Evolutionary conservation across 2,329 filamentous ascomycete genomes (phyloP).

Genomic region (Orbilia brochopaga): DNA sequence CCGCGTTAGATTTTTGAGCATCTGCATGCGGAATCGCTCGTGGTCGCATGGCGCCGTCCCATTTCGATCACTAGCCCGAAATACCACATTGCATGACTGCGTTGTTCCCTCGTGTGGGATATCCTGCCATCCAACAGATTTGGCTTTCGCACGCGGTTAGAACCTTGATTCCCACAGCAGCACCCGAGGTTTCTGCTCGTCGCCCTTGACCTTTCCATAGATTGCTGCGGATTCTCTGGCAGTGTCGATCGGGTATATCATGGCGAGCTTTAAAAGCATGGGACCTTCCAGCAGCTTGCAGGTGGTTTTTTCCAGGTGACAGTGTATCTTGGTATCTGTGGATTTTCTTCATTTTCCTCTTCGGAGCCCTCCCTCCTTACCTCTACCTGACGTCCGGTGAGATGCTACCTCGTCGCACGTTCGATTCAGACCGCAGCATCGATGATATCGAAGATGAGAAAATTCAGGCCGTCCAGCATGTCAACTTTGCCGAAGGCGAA

Average conservation of each 20-base stretch:
- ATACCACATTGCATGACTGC: conserved; percentile 47
- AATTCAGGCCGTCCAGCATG: conserved; percentile 27
- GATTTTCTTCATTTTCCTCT: conserved; percentile 3
- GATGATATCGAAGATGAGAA: conserved; percentile 47
- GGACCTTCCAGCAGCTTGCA: conserved; percentile 17
- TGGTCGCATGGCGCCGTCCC: conserved; percentile 40
- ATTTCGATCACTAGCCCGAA: conserved; percentile 23
- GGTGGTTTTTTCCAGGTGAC: background rate
- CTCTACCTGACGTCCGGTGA: conserved; percentile 18
- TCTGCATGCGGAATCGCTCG: conserved; percentile 39
- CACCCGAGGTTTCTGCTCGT: conserved; percentile 36
- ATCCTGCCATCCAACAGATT: conserved; percentile 37
- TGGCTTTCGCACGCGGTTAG: conserved; percentile 43
- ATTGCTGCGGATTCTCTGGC: conserved; percentile 6
- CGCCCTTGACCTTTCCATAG: conserved; percentile 32
- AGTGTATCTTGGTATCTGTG: background rate
- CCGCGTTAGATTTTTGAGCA: conserved; percentile 36
- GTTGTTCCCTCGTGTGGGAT: conserved; percentile 43
- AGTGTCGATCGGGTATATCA: conserved; percentile 33
- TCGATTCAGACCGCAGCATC: conserved; percentile 35
- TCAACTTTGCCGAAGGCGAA: conserved; percentile 31
- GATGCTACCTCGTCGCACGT: conserved; percentile 45
- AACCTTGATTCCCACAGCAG: conserved; percentile 41
- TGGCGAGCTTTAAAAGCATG: conserved; percentile 32
- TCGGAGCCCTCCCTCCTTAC: conserved; percentile 8